phyloP scores from a whole-genome alignment of 164 flowering plant genomes.

The Malania oleifera region DNA sequence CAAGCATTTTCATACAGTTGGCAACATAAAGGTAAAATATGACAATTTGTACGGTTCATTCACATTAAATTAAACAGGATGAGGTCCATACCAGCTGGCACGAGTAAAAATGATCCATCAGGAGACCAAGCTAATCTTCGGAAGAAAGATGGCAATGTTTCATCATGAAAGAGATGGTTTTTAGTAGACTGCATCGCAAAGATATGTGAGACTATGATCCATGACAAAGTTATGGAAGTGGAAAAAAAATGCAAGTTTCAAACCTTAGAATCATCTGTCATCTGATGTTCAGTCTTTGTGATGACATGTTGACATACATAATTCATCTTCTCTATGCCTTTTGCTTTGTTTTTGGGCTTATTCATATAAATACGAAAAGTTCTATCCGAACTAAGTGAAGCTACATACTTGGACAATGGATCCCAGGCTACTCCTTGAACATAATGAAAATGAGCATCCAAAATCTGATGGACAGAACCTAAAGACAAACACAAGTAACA shows the following conservation, averaged over 20 bases:
- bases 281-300: conserved; percentile 54
- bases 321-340: conserved; percentile 58
- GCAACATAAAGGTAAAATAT: no score
- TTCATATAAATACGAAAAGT: conserved; percentile 73
- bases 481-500: conserved; percentile 11
- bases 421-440: conserved; percentile 99
- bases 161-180: conserved; percentile 89
- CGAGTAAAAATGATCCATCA: conserved; percentile 93
- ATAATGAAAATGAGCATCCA: conserved; percentile 89
- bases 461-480: conserved; percentile 92
- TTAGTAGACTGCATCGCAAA: conserved; percentile 38
- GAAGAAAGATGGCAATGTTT: conserved; percentile 96
- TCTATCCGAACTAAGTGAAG: conserved; percentile 96
- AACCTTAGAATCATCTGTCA: conserved; percentile 67
- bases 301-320: conserved; percentile 79
- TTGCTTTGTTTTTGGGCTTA: conserved; percentile 63
- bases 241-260: conserved; percentile 5
- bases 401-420: conserved; percentile 72
- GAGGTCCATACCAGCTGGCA: conserved; percentile 75
- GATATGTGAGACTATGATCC: background rate
- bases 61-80: conserved; percentile 7
- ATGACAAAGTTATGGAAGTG: background rate
- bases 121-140: conserved; percentile 98
- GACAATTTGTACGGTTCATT: no score
- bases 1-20: no score